Base-by-base conservation (phyloP, 202 grass and related monocot genomes). In the Cymbopogon flexuosus region DNA sequence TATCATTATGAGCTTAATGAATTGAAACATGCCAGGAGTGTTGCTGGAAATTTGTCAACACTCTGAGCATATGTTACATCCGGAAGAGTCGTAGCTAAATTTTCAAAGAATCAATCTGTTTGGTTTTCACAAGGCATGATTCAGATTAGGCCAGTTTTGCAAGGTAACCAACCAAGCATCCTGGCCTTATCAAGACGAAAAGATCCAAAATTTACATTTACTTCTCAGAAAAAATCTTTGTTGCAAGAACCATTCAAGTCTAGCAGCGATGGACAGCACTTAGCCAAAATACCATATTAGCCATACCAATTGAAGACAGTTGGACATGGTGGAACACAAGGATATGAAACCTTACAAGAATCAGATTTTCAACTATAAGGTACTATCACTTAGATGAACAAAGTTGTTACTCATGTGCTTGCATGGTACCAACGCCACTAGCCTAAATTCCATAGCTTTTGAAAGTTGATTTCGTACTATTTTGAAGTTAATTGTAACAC, bases 111-210 rank as follows among this genome's bases (percentile, higher is more conserved):
- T 19, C 23, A 67, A 13, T 5, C 4, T 71, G 64, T 77, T 60
- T 56, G 37, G 29, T 62, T 30, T 47, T 34, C 41, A 64, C 3
- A 36, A 43, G 10, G 54, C 41, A 54, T 19, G 56, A 52, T 42
- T 63, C 10, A 70, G 22, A 42, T 82, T n/a, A 82, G 11, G 16
- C 19, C 24, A 45, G 45, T 43, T 56, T 72, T 73, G 23, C 33
- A 86, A 81, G 72, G 54, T 21, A 6, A 52, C 5, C 42, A 27
- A 65, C 40, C 57, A 65, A 70, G 31, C 37, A 80, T 58, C 27
- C 1, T 68, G 43, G 16, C 10, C 64, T 81, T 3, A 81, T 57
- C 69, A 61, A 62, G 42, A 23, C 21, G 51, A 58, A 58, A 19
- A 8, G 49, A 18, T 62, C 14, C 27, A 72, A 45, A 36, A 19